Conservation (phyloP, 176 grass and related monocot genomes). For the Oryza meridionalis region DNA sequence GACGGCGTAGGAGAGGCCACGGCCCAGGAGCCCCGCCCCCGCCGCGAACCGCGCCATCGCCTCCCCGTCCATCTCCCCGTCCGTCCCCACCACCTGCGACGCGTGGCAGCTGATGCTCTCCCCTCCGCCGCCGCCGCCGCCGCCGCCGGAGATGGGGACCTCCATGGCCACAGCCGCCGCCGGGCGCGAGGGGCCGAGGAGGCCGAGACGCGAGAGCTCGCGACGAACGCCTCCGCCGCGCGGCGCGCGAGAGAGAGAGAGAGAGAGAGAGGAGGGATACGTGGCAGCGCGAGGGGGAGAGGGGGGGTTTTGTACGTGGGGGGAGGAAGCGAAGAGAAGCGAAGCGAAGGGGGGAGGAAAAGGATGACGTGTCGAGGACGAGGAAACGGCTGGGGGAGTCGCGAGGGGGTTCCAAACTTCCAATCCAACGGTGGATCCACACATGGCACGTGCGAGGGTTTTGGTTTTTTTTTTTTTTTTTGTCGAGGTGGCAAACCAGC, state of each 20-base stretch:
- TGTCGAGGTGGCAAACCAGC: too few relatives aligned
- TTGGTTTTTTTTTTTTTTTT: too few relatives aligned
- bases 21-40: slow-evolving; percentile 41
- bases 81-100: slow-evolving; percentile 69
- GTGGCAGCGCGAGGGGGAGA: not conserved
- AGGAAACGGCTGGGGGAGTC: too few relatives aligned
- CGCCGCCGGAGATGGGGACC: not conserved
- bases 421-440: too few relatives aligned
- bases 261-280: not conserved
- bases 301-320: slow-evolving; percentile 16
- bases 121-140: not conserved
- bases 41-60: slow-evolving; percentile 64
- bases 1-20: slow-evolving; percentile 85
- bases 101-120: slow-evolving; percentile 45
- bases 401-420: too few relatives aligned
- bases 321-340: not conserved
- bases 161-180: not conserved
- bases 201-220: not conserved
- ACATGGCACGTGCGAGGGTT: too few relatives aligned
- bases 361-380: not conserved
- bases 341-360: not conserved
- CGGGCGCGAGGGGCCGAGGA: too few relatives aligned
- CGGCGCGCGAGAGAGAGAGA: not conserved
- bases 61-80: slow-evolving; percentile 62
- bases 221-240: not conserved